Evolutionary conservation across 1,139 yeast species (phyloP), one percentile per base, ranked within the genome.

Genomic region (Geotrichum bryndzae): DNA sequence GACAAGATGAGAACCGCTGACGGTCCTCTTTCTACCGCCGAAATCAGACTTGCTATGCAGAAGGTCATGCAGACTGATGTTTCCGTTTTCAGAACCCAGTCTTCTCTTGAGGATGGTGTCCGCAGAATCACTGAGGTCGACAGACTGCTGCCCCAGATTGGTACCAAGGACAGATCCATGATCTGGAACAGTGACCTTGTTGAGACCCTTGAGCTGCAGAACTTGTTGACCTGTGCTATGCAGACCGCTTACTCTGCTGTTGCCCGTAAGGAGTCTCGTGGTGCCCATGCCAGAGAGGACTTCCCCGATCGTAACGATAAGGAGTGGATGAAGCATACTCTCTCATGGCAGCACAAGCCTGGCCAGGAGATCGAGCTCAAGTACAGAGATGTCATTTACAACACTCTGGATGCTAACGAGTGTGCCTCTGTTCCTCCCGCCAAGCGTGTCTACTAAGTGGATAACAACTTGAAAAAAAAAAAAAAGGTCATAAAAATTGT

Each of bases 241-340:
- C 99, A 94, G 82, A 92, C 98, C 61, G 98, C 98, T 56, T 80
- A 80, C 68, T 86, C 96, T 65, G 99, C 99, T 60, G 92, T 95
- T 66, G 96, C 91, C 63, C 90, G 99, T 84, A 87, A 81, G 73
- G 99, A 94, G 81, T 91, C 97, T 57, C 90, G 99, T 83, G 99
- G 99, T 81, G 99, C 99, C 60, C 99, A 94, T 74, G 98, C 99
- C 67, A 88, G 98, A 82, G 99, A 94, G 78, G 99, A 94, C 78
- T 92, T 78, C 81, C 97, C 96, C 73, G 87, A 86, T 66, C 90
- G 99, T 85, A 96, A 94, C 74, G 99, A 94, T 76, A 91, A 75
- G 65, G 81, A 90, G 82, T 94, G 99, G 99, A 90, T 91, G 95
- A 94, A 94, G 82, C 99, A 94, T 80, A 84, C 97, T 59, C 82